A percentile compares a stretch with the other conserved stretches of the same genome.
Conservation (phyloP, 2,329 filamentous ascomycete genomes). For the Aspergillus sp. region DNA sequence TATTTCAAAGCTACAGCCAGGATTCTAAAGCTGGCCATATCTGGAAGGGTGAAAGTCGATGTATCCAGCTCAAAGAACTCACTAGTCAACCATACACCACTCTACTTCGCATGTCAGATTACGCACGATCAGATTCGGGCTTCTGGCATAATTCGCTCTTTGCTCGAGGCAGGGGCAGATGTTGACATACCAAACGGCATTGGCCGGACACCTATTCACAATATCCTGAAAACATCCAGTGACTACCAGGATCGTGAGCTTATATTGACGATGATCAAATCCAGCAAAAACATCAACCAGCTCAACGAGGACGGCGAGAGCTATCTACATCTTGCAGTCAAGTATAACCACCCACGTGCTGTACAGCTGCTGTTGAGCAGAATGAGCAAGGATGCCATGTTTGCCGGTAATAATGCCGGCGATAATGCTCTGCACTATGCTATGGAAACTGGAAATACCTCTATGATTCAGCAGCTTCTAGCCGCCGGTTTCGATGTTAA, state of each 20-base stretch:
- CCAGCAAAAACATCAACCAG: background rate
- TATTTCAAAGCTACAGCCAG: background rate
- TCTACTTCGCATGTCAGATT: no score
- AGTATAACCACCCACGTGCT: background rate
- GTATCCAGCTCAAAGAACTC: background rate
- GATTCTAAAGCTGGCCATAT: background rate
- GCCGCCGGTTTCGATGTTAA: background rate
- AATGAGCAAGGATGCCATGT: background rate
- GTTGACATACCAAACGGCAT: constrained; percentile 12
- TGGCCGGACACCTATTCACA: constrained; percentile 1
- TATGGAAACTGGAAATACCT: background rate
- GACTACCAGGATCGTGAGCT: background rate
- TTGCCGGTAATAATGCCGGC: background rate
- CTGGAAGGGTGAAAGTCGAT: background rate
- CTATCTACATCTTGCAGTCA: background rate
- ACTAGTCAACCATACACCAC: background rate
- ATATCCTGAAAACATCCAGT: background rate
- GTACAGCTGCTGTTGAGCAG: background rate
- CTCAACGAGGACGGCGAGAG: background rate
- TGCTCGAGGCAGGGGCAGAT: constrained; percentile 7
- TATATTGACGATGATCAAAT: background rate
- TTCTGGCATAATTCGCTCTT: background rate
- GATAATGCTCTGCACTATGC: background rate
- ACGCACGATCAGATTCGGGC: no score
- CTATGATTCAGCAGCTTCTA: background rate